Evolutionary conservation across 768 basidiomycete genomes (phyloP), one percentile per base, ranked within the genome.

Genomic region (Trichaptum fuscoviolaceum): DNA sequence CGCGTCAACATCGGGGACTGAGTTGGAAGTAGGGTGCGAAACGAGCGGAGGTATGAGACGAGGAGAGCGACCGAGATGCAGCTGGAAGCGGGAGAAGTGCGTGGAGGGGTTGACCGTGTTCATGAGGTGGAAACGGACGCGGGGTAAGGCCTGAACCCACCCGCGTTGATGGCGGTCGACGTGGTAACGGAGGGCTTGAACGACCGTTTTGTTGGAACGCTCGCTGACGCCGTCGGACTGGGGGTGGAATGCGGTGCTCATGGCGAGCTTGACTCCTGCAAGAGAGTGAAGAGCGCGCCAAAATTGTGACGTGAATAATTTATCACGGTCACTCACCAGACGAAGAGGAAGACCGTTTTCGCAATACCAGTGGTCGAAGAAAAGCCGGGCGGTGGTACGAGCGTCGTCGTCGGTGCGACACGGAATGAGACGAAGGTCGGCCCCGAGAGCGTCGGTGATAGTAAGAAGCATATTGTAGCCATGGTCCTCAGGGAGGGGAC

Each of bases 221-320:
- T 81, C 75, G n/a, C 74, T 77, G 0, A 69, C 36, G 0, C 81
- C 77, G 69, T 81, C 76, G 0, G 75, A 77, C 64, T 81, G 73
- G 0, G 77, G 80, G 57, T 82, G 81, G 58, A 73, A 80, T n/a
- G n/a, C n/a, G n/a, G n/a, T n/a, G n/a, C n/a, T n/a, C n/a, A n/a
- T n/a, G n/a, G n/a, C n/a, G n/a, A n/a, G n/a, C n/a, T n/a, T n/a
- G n/a, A n/a, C n/a, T n/a, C n/a, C n/a, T n/a, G n/a, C n/a, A n/a
- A n/a, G n/a, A n/a, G n/a, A n/a, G n/a, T n/a, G n/a, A n/a, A n/a
- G n/a, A n/a, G n/a, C n/a, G n/a, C n/a, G n/a, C n/a, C n/a, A n/a
- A n/a, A n/a, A n/a, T n/a, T n/a, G n/a, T n/a, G n/a, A n/a, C n/a
- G n/a, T n/a, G n/a, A n/a, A n/a, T n/a, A 0, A 66, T 63, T 76